Percentiles rank a stretch among this genome's conserved stretches.
Evolutionary conservation across 1,284 basidiomycete species (phyloP).

Genomic region (Hemileccinum hortonii): DNA sequence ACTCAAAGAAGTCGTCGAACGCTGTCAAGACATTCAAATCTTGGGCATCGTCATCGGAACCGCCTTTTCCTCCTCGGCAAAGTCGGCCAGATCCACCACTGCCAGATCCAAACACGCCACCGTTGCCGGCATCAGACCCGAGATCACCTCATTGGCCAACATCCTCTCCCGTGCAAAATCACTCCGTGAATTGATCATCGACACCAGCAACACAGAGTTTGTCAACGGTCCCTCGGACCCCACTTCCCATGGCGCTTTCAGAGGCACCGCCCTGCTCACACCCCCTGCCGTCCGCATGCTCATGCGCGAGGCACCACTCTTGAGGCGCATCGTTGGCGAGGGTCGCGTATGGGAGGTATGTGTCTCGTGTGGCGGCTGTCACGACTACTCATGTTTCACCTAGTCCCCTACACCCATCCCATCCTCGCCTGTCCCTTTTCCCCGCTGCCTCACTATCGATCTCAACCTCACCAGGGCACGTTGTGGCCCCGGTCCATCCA

Average conservation of each 20-base stretch:
- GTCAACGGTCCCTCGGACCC: neutral
- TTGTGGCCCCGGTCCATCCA: constrained; percentile 13
- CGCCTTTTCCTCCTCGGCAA: constrained; percentile 9
- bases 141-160: constrained; percentile 12
- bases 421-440: constrained; percentile 8
- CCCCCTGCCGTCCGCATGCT: constrained; percentile 18
- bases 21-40: constrained; percentile 14
- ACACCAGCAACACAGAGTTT: constrained; percentile 6
- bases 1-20: constrained; percentile 24
- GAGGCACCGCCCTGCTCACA: constrained; percentile 13
- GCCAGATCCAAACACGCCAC: neutral
- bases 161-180: constrained; percentile 17
- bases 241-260: neutral
- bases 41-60: constrained; percentile 23
- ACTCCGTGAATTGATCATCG: constrained; percentile 21
- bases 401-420: constrained; percentile 19
- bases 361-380: constrained; percentile 3
- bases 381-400: neutral
- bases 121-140: constrained; percentile 6
- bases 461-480: constrained; percentile 14
- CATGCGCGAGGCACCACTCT: constrained; percentile 22
- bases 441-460: constrained; percentile 13
- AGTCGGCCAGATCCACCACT: neutral
- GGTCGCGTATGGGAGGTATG: constrained; percentile 59
- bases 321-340: constrained; percentile 49